Evolutionary conservation across 169 alveolate genomes (phyloP).

Genomic region (Plasmodium berghei): DNA sequence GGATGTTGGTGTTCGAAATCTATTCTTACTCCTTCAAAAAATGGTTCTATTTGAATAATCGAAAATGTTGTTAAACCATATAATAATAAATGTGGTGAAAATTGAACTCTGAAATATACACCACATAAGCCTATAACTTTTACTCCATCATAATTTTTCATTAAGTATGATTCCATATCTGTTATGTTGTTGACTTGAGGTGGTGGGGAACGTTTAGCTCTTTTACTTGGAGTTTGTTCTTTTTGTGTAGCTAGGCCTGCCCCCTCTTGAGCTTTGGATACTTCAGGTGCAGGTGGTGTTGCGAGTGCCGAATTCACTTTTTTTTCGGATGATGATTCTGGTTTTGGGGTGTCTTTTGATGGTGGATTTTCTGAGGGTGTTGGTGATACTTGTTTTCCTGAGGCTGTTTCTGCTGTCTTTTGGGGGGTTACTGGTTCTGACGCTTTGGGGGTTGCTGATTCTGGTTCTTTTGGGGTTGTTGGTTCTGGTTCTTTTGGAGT

Average conservation of each 20-base stretch:
- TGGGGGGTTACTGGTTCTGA: background rate
- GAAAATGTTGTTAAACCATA: slow-evolving; percentile 27
- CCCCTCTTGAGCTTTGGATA: background rate
- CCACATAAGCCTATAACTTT: slow-evolving; percentile 60
- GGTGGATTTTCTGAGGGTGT: background rate
- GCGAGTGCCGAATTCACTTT: background rate
- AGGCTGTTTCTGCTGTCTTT: background rate
- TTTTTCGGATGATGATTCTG: background rate
- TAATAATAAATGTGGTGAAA: slow-evolving; percentile 32
- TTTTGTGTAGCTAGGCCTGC: background rate
- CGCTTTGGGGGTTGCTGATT: background rate
- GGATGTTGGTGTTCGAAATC: slow-evolving; percentile 18
- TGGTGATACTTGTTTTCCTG: background rate
- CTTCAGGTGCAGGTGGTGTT: background rate
- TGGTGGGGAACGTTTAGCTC: background rate
- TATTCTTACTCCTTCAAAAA: slow-evolving; percentile 10
- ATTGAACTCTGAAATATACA: slow-evolving; percentile 13
- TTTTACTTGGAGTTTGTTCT: background rate
- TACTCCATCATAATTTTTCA: slow-evolving; percentile 36
- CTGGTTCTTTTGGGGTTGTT: background rate
- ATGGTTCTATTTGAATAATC: slow-evolving; percentile 17
- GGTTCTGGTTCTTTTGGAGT: background rate
- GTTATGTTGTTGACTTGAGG: background rate
- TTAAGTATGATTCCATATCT: slow-evolving; percentile 26
- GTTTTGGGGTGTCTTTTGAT: too few species aligned